These are phyloP conservation scores for Trichosporon asahii DNA, from an alignment of 1,284 basidiomycete genomes.

Conservation along the genomic window DNA sequence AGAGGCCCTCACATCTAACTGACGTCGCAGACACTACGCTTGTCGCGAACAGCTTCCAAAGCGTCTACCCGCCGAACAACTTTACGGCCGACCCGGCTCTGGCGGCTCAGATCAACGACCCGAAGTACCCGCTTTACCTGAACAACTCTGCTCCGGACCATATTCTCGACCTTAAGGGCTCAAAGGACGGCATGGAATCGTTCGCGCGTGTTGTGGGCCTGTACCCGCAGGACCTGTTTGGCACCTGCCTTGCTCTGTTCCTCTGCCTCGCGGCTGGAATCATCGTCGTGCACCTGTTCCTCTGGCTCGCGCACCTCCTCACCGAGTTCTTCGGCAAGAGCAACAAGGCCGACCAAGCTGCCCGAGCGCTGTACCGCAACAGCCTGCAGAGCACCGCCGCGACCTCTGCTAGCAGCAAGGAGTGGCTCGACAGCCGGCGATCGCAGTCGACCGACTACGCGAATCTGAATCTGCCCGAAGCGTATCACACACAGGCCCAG, in stretches of 20 bases:
- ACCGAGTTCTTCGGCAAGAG: slow-evolving; percentile 30
- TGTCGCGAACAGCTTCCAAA: slow-evolving; percentile 61
- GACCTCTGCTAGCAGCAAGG: slow-evolving; percentile 21
- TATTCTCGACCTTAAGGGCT: slow-evolving; percentile 38
- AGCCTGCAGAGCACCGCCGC: background rate
- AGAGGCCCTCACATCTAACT: background rate
- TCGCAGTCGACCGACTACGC: slow-evolving; percentile 14
- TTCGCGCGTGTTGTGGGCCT: slow-evolving; percentile 78
- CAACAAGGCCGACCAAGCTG: slow-evolving; percentile 2
- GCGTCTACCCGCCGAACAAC: slow-evolving; percentile 60
- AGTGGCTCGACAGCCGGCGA: slow-evolving; percentile 17
- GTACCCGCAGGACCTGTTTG: slow-evolving; percentile 76
- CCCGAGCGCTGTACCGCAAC: background rate
- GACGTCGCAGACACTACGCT: slow-evolving; percentile 66
- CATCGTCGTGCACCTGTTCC: slow-evolving; percentile 63
- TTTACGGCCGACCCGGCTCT: slow-evolving; percentile 51
- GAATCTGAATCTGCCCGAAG: slow-evolving; percentile 13
- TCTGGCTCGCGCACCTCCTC: slow-evolving; percentile 66
- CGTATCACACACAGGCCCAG: background rate
- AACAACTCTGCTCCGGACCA: slow-evolving; percentile 58
- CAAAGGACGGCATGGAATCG: slow-evolving; percentile 62
- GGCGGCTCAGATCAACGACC: slow-evolving; percentile 65
- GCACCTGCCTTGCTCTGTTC: slow-evolving; percentile 77
- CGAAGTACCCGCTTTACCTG: slow-evolving; percentile 72
- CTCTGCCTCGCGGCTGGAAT: slow-evolving; percentile 71